Conservation (phyloP, 768 basidiomycete genomes). For the Leccinellum luteum region DNA sequence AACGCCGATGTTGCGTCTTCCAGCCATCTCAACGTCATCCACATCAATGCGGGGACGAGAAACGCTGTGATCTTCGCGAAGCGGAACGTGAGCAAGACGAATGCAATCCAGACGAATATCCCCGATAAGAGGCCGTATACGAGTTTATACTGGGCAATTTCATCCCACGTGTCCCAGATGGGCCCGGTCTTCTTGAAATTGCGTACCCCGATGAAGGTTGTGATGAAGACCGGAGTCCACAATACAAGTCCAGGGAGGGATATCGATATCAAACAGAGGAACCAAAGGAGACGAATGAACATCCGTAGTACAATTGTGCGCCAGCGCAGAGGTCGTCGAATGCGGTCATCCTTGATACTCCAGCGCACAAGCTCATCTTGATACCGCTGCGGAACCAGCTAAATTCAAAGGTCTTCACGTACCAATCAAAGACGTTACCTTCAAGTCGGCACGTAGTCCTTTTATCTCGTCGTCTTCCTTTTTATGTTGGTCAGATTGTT, state of each 20-base stretch:
- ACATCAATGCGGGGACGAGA: conserved; percentile 75
- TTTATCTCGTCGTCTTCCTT: conserved; percentile 29
- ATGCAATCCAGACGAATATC: conserved; percentile 57
- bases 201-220: conserved; percentile 66
- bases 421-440: conserved; percentile 39
- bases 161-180: conserved; percentile 84
- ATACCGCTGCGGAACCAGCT: conserved; percentile 48
- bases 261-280: conserved; percentile 56
- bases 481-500: conserved; percentile 24
- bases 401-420: background rate
- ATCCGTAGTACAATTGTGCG: conserved; percentile 61
- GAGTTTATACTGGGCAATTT: conserved; percentile 88
- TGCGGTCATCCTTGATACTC: conserved; percentile 84
- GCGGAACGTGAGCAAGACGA: conserved; percentile 59
- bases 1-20: conserved; percentile 81
- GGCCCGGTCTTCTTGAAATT: conserved; percentile 82
- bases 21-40: conserved; percentile 86
- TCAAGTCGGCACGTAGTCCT: conserved; percentile 51
- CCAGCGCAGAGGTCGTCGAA: conserved; percentile 60
- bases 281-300: conserved; percentile 62
- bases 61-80: conserved; percentile 55
- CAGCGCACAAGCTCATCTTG: conserved; percentile 66
- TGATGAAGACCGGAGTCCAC: conserved; percentile 77
- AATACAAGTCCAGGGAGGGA: conserved; percentile 77
- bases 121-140: conserved; percentile 79